Evolutionary conservation across 805 yeast species (phyloP).

Genomic region (Kluyveromyces dobzhanskii): DNA sequence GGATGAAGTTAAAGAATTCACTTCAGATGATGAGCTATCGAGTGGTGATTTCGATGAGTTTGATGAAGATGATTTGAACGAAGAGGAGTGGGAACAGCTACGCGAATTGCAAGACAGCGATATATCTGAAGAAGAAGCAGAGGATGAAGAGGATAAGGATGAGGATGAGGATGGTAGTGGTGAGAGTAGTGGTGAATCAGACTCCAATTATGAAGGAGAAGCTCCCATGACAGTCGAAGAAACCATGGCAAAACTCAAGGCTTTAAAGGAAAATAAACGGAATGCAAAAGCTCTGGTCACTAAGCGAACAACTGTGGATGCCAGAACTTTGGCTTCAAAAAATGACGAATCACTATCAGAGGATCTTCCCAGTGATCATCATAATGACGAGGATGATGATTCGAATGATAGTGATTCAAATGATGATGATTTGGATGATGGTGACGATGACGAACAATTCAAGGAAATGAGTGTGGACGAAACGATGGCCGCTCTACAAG

Average conservation of each 20-base stretch:
- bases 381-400: no score
- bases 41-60: slow-evolving; percentile 37
- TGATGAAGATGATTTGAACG: slow-evolving; percentile 19
- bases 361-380: no score
- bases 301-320: slow-evolving; percentile 6
- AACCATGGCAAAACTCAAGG: slow-evolving; percentile 37
- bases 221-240: slow-evolving; percentile 34
- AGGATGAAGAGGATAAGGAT: slow-evolving; percentile 21
- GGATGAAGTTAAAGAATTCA: slow-evolving; percentile 13
- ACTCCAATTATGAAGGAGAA: slow-evolving; percentile 4
- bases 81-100: slow-evolving; percentile 13
- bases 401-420: slow-evolving; percentile 36
- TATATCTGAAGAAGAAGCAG: slow-evolving; percentile 14
- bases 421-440: slow-evolving; percentile 8
- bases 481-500: slow-evolving; percentile 30
- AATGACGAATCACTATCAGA: slow-evolving; percentile 1
- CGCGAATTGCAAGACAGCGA: slow-evolving; percentile 14
- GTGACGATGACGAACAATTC: slow-evolving; percentile 18
- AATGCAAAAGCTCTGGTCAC: slow-evolving; percentile 3
- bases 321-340: slow-evolving; percentile 4
- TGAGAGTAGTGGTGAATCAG: no score
- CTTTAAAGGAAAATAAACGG: slow-evolving; percentile 30
- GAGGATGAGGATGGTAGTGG: slow-evolving; percentile 11
- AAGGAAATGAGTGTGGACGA: slow-evolving; percentile 28
- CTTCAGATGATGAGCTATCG: slow-evolving; percentile 35